Base-by-base conservation (phyloP, 2,329 filamentous ascomycete genomes). In the Colletotrichum falcatum region DNA sequence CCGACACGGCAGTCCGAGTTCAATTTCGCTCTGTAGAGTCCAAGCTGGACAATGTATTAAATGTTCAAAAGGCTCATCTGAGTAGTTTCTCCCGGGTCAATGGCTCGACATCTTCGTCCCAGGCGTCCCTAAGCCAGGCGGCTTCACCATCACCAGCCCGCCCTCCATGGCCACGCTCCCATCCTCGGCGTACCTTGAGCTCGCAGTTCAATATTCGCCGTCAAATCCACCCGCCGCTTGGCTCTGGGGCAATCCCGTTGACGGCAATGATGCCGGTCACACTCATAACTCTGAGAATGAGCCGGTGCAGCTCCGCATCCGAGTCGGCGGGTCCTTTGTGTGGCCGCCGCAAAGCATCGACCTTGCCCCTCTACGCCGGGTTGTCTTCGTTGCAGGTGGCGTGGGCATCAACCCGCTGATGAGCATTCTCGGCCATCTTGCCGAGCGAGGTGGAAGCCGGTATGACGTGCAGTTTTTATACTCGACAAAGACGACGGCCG, bases 101-200 rank as follows among this genome's bases (percentile, higher is more conserved):
- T 97, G 94, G 93, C 86, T 97, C 66, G 94, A 97, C 78, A 90
- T 94, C 8, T 91, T 92, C 78, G 87, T 94, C 63, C 94, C 94
- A 1, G 84, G 83, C 46, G 82, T 93, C 54, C 76, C 86, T 53
- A 90, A 91, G 78, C 90, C 93, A 4, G 94, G 94, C 42, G 94
- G 94, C 68, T 97, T 97, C 83, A 97, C 94, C 51, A 92, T 97
- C 73, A 95, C 94, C 8, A 96, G 93, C 1, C 83, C 91, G 0
- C 94, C 94, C 0, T 86, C 85, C 51, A 82, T 85, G 65, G 86
- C 88, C 3, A 71, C 79, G 28, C 71, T 66, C 11, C 62, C 62
- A 8, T 39, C 61, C 8, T 35, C 61, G 12, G 79, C 81, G 0
- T 93, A 91, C 79, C 81, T 97, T 56, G 94, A 97, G 79, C 87